A percentile compares a stretch with the other conserved stretches of the same genome.
Conservation (phyloP, 2,329 filamentous ascomycete species). For the Metarhizium rileyi region DNA sequence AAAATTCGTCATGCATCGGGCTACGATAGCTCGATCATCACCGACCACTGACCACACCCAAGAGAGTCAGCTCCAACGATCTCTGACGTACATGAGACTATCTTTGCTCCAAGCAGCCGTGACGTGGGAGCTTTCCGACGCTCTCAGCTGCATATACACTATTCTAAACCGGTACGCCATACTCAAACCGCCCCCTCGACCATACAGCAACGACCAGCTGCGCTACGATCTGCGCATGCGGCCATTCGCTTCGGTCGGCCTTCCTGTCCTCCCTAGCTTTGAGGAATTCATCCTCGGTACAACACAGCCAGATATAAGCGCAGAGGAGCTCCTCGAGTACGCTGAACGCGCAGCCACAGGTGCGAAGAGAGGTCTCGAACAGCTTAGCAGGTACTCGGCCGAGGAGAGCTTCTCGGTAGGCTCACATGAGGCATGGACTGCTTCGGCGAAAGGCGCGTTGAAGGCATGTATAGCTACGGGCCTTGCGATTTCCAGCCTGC, state of each 20-base stretch:
- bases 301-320: slow-evolving; percentile 27
- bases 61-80: slow-evolving; percentile 36
- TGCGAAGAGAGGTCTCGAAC: slow-evolving; percentile 47
- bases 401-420: slow-evolving; percentile 45
- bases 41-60: slow-evolving; percentile 14
- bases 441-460: slow-evolving; percentile 48
- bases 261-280: slow-evolving; percentile 57
- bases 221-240: slow-evolving; percentile 83
- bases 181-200: slow-evolving; percentile 40
- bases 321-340: slow-evolving; percentile 31
- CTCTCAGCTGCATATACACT: slow-evolving; percentile 53
- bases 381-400: slow-evolving; percentile 40
- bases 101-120: slow-evolving; percentile 57
- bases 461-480: slow-evolving; percentile 63
- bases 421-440: slow-evolving; percentile 52
- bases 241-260: slow-evolving; percentile 60
- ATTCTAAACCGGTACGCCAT: slow-evolving; percentile 50
- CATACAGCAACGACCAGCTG: slow-evolving; percentile 57
- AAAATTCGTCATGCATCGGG: slow-evolving; percentile 44
- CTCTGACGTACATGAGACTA: slow-evolving; percentile 47
- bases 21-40: slow-evolving; percentile 19
- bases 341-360: slow-evolving; percentile 36
- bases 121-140: slow-evolving; percentile 46
- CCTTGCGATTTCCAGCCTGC: slow-evolving; percentile 51
- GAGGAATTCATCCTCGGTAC: slow-evolving; percentile 46